A percentile compares a stretch with the other conserved stretches of the same genome.
Conservation (phyloP, 257 asterid species). For the Lycium ferocissimum region DNA sequence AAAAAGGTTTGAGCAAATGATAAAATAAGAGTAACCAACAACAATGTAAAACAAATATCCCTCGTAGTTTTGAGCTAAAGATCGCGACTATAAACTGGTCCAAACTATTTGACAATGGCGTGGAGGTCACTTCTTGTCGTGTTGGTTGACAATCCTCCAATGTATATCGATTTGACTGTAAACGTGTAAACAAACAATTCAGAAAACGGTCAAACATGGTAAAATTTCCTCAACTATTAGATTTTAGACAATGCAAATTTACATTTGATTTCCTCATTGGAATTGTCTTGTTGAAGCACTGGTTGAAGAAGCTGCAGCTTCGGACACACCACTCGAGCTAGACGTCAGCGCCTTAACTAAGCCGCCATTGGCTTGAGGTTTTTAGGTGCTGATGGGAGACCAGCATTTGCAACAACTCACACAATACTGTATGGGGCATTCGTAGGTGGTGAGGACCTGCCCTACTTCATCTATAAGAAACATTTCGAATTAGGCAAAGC, state of each 20-base stretch:
- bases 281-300: no score
- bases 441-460: slow-evolving; percentile 34
- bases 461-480: slow-evolving; percentile 36
- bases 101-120: slow-evolving; percentile 54
- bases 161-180: no score
- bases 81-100: slow-evolving; percentile 46
- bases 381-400: not conserved
- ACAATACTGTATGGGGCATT: slow-evolving; percentile 21
- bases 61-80: slow-evolving; percentile 55
- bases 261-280: no score
- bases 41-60: slow-evolving; percentile 35
- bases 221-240: no score
- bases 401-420: slow-evolving; percentile 31
- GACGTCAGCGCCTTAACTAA: not conserved
- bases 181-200: no score
- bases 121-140: slow-evolving; percentile 51
- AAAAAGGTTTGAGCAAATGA: not conserved
- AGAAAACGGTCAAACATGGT: no score
- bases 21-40: not conserved
- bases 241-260: no score
- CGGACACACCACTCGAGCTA: slow-evolving; percentile 30
- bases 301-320: slow-evolving; percentile 14
- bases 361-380: not conserved
- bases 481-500: no score
- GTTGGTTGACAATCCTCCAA: slow-evolving; percentile 37